Evolutionary conservation across 1,284 basidiomycete genomes (phyloP).

Genomic region (Austroboletus niveus): DNA sequence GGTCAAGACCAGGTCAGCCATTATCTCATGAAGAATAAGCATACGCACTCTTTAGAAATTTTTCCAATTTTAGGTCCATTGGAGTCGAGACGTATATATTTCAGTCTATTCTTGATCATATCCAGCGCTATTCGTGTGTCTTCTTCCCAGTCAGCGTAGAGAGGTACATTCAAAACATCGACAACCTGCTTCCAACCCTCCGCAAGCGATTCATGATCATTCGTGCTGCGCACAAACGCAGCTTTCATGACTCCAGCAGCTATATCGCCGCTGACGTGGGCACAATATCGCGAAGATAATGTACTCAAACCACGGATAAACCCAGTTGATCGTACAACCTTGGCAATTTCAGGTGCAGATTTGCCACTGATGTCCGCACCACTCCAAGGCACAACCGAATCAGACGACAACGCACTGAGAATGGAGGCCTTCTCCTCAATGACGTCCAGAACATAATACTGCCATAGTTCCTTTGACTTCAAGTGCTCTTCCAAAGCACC

Average conservation of each 20-base stretch:
- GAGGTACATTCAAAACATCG: conserved; percentile 83
- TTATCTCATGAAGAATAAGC: neutral
- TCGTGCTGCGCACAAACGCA: conserved; percentile 54
- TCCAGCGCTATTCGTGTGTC: conserved; percentile 77
- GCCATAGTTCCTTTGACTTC: conserved; percentile 76
- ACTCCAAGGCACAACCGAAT: conserved; percentile 50
- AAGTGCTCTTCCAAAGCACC: conserved; percentile 61
- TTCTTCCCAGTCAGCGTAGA: conserved; percentile 84
- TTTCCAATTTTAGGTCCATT: conserved; percentile 85
- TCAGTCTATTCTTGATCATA: conserved; percentile 72
- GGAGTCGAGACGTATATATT: conserved; percentile 77
- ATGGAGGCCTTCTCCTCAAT: conserved; percentile 56
- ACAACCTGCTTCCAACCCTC: conserved; percentile 76
- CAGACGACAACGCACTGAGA: conserved; percentile 47
- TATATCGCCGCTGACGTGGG: conserved; percentile 55
- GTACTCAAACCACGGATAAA: conserved; percentile 59
- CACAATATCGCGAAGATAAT: conserved; percentile 66
- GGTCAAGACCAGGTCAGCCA: conserved; percentile 9
- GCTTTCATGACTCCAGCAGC: conserved; percentile 73
- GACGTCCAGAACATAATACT: conserved; percentile 87
- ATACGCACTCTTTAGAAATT: conserved; percentile 66
- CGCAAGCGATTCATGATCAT: conserved; percentile 54
- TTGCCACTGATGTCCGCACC: conserved; percentile 58
- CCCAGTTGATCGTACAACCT: conserved; percentile 53
- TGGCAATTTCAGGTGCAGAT: conserved; percentile 66